Percentiles rank a stretch among this genome's conserved stretches.
Evolutionary conservation across 2,329 filamentous ascomycete species (phyloP).

Genomic region (Stachybotrys chartarum): DNA sequence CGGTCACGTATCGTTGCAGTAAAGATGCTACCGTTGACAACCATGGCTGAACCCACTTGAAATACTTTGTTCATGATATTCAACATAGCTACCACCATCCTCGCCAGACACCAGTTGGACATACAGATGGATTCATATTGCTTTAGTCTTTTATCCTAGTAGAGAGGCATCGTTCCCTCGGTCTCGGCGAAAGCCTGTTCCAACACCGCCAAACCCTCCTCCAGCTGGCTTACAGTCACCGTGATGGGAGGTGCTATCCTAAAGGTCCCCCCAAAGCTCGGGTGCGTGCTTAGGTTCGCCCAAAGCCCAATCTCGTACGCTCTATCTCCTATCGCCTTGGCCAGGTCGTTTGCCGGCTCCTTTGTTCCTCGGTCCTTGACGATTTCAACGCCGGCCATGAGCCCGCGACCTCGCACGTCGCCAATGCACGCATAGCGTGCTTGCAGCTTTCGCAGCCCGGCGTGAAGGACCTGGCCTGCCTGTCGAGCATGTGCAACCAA

Average conservation of each 20-base stretch:
- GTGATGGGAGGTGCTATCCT: constrained; percentile 55
- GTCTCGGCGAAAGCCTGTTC: constrained; percentile 44
- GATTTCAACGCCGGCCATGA: constrained; percentile 53
- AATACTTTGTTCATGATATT: too few species aligned
- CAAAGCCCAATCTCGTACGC: constrained; percentile 47
- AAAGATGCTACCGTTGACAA: too few species aligned
- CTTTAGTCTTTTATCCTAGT: constrained; percentile 6
- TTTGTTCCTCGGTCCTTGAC: constrained; percentile 43
- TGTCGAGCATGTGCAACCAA: constrained; percentile 37
- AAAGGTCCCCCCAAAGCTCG: constrained; percentile 49
- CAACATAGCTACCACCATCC: too few species aligned
- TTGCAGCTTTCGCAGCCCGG: constrained; percentile 37
- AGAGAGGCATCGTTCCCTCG: constrained; percentile 20
- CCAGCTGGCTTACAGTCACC: constrained; percentile 41
- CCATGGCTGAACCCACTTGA: too few species aligned
- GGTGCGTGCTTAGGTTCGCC: constrained; percentile 47
- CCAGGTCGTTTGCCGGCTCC: constrained; percentile 37
- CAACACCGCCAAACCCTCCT: constrained; percentile 45
- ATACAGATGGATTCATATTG: too few species aligned
- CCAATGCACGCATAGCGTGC: constrained; percentile 53
- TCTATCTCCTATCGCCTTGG: constrained; percentile 35
- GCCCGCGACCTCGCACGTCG: constrained; percentile 50
- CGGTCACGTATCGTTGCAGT: too few species aligned
- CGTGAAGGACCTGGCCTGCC: constrained; percentile 38
- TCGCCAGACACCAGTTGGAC: too few species aligned